Evolutionary conservation across 108 stramenopile genomes (phyloP).

Genomic region (Parmales sp.): DNA sequence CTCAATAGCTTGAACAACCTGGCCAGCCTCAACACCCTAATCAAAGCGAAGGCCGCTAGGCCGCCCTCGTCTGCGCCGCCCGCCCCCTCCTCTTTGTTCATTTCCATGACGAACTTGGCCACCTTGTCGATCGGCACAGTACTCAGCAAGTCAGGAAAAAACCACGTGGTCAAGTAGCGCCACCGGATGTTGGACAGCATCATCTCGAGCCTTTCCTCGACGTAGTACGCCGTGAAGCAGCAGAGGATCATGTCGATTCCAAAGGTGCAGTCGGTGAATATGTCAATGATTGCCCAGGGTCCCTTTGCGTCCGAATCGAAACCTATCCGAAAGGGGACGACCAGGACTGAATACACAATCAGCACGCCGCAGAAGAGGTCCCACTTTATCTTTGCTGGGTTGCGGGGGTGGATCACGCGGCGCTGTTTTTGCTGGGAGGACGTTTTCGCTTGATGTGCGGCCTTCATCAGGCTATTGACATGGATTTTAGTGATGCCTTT

Average conservation of each 20-base stretch:
- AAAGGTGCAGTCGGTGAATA: neutral
- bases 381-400: neutral
- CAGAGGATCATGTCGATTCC: neutral
- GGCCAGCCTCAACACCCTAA: slow-evolving; percentile 29
- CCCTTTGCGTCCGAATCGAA: neutral
- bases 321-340: neutral
- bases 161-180: neutral
- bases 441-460: neutral
- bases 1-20: slow-evolving; percentile 25
- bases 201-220: neutral
- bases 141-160: neutral
- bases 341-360: neutral
- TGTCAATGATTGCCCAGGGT: neutral
- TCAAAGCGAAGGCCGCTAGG: neutral
- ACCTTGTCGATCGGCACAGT: slow-evolving; percentile 6
- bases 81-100: neutral
- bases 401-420: neutral
- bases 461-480: neutral
- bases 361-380: neutral
- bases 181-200: neutral
- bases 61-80: neutral
- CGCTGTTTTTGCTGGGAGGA: no score
- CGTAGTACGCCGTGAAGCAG: neutral
- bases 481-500: neutral
- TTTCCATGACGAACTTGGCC: neutral